Evolutionary conservation across 140 eudicot species (phyloP), one percentile per base, ranked within the genome.

Genomic region (Anethum foeniculum): DNA sequence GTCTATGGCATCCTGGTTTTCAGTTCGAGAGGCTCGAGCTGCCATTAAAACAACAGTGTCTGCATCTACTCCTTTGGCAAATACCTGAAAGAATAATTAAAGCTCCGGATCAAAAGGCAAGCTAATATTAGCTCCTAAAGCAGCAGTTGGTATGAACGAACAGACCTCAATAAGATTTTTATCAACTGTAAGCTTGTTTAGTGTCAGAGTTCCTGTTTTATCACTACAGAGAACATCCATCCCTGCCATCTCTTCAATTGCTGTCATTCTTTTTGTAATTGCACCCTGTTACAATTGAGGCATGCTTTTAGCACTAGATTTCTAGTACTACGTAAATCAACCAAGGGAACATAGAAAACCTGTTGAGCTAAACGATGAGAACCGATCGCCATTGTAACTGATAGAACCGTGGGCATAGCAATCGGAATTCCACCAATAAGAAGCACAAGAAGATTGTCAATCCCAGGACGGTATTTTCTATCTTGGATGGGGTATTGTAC

Each of bases 211-310:
- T 78, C 99, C 99, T 6, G 99, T 95, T 84, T 95, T 95, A 86
- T 95, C 99, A 75, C 99, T 95, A 84, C 99, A 95, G 58, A 96
- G 97, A 68, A 96, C 99, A 69, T 96, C 99, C 99, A 96, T 96
- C 76, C 98, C 99, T 0, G 99, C 99, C 98, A 96, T 96, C 82
- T 96, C 99, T 85, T 96, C 99, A 62, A 96, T 96, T 7, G 99
- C 99, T 18, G 99, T 96, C 99, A 96, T 96, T 86, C 99, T 91
- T 85, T 96, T 96, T 18, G 99, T 96, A 52, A 95, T 95, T 14
- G 99, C 99, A 51, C 99, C 99, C 99, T 92, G 85, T 78, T 54
- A 80, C 56, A 52, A 39, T 65, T 79, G 5, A 34, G 28, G 77
- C 32, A 48, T 13, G 47, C 36, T 38, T 54, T 65, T 27, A 79